Percentiles rank a stretch among this genome's conserved stretches.
phyloP scores from a whole-genome alignment of 345 rosid genomes.

The Excoecaria agallocha region DNA sequence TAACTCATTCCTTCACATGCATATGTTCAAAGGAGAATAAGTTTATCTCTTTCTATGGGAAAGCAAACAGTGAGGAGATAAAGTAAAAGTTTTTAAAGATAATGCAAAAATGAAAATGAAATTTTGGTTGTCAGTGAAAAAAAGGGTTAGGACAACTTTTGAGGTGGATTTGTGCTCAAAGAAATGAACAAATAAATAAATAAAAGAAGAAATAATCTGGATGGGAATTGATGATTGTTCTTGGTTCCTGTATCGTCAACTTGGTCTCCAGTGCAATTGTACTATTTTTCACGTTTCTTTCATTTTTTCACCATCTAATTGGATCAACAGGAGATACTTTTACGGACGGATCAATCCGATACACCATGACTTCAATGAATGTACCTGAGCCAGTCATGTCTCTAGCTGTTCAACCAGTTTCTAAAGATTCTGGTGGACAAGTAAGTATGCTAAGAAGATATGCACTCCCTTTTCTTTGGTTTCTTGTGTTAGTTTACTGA shows the following conservation, averaged over 20 bases:
- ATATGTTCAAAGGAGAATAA: background rate
- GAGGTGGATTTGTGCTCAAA: too few relatives aligned
- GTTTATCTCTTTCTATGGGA: background rate
- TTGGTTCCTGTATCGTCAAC: background rate
- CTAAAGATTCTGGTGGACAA: constrained; percentile 96
- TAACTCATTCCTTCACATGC: background rate
- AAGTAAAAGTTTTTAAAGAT: background rate
- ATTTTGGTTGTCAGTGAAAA: background rate
- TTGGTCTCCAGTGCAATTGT: background rate
- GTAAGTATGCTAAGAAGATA: constrained; percentile 44
- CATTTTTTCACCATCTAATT: constrained; percentile 12
- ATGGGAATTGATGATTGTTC: background rate
- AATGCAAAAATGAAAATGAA: background rate
- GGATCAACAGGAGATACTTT: constrained; percentile 76
- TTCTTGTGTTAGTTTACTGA: background rate
- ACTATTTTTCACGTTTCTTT: background rate
- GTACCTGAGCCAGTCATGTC: constrained; percentile 99
- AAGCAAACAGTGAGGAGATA: background rate
- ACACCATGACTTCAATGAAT: constrained; percentile 99
- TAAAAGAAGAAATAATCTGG: constrained; percentile 1
- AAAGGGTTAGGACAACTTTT: background rate
- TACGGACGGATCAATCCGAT: constrained; percentile 87
- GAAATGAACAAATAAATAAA: too few relatives aligned
- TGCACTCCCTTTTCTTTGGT: background rate
- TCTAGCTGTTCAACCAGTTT: constrained; percentile 92